A percentile compares a stretch with the other conserved stretches of the same genome.
Evolutionary conservation across 2,329 filamentous ascomycete species (phyloP).

Genomic region (Leptographium lundbergii): DNA sequence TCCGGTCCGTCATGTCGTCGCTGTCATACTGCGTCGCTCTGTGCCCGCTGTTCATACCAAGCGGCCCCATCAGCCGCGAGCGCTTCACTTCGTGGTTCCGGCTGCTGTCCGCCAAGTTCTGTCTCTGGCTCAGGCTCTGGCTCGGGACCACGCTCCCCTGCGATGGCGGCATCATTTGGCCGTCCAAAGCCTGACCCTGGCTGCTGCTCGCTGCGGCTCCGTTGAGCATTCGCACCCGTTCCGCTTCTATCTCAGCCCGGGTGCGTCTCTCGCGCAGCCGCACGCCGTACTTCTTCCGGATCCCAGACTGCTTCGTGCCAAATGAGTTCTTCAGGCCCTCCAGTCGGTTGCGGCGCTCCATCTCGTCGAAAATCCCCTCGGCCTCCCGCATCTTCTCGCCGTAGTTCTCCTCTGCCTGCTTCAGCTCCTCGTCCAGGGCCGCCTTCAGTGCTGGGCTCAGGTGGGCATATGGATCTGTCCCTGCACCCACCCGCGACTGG

Average conservation of each 20-base stretch:
- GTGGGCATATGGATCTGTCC: slow-evolving; percentile 31
- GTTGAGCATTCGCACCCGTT: slow-evolving; percentile 26
- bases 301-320: slow-evolving; percentile 42
- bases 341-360: slow-evolving; percentile 19
- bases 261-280: slow-evolving; percentile 36
- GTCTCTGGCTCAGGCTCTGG: neutral
- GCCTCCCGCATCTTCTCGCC: slow-evolving; percentile 29
- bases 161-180: neutral
- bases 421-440: slow-evolving; percentile 24
- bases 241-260: slow-evolving; percentile 30
- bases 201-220: slow-evolving; percentile 10
- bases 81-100: slow-evolving; percentile 15
- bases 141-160: neutral
- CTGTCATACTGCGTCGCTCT: neutral
- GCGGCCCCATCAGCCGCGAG: slow-evolving; percentile 9
- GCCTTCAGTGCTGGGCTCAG: slow-evolving; percentile 21
- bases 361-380: slow-evolving; percentile 22
- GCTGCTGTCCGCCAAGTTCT: neutral
- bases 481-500: neutral
- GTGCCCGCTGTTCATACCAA: neutral
- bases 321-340: slow-evolving; percentile 37
- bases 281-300: slow-evolving; percentile 46
- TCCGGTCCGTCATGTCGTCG: neutral
- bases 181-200: neutral
- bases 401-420: slow-evolving; percentile 24